Conservation (phyloP, 176 grass and related monocot species). For the Avena eriantha region DNA sequence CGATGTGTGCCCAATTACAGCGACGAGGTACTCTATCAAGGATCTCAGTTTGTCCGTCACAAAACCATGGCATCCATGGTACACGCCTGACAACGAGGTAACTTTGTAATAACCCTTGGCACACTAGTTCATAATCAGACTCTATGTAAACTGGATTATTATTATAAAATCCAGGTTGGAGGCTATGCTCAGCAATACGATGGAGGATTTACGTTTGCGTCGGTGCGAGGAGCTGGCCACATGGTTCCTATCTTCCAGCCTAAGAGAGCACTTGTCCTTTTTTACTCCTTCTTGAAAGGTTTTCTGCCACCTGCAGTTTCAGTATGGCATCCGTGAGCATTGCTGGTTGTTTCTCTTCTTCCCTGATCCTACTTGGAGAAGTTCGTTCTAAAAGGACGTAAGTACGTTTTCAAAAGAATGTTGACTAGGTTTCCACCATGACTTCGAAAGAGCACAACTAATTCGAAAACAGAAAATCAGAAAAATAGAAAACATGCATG, state of each 20-base stretch:
- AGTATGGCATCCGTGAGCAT: neutral
- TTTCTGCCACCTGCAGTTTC: slow-evolving; percentile 27
- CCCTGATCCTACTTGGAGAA: neutral
- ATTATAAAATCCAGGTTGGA: slow-evolving; percentile 44
- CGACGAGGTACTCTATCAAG: slow-evolving; percentile 55
- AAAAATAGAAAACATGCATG: too few species aligned
- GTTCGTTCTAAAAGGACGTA: neutral
- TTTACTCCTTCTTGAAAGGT: slow-evolving; percentile 40
- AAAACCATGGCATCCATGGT: slow-evolving; percentile 59
- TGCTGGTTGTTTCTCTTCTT: neutral
- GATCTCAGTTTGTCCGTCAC: slow-evolving; percentile 42
- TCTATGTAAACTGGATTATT: neutral
- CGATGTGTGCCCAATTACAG: slow-evolving; percentile 46
- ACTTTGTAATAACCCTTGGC: neutral
- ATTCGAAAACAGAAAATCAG: too few species aligned
- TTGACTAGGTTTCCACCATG: neutral
- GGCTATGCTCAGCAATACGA: slow-evolving; percentile 60
- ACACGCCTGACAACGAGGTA: slow-evolving; percentile 50
- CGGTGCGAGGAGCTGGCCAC: slow-evolving; percentile 55
- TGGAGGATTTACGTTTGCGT: slow-evolving; percentile 38
- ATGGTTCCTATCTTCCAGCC: slow-evolving; percentile 59
- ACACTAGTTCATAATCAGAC: neutral
- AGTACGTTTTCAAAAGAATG: neutral
- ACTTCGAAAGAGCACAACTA: too few species aligned
- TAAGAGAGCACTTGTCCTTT: slow-evolving; percentile 44